Evolutionary conservation across 805 yeast species (phyloP).

Genomic region (Yamadazyma akitaensis): DNA sequence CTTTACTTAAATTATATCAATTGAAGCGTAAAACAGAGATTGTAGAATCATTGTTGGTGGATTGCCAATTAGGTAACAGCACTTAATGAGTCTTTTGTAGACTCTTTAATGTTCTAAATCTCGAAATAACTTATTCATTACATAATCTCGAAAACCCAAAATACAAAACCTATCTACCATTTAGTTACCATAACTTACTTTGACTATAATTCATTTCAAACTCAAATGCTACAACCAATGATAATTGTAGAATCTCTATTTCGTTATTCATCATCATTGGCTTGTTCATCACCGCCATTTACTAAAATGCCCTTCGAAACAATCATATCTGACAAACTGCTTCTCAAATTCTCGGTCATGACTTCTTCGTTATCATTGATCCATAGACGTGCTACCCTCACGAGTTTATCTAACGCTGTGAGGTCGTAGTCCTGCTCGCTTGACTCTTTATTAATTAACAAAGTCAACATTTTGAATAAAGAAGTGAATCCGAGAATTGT

Average conservation of each 20-base stretch:
- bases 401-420: slow-evolving; percentile 25
- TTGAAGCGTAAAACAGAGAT: too few relatives aligned
- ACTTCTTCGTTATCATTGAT: slow-evolving; percentile 22
- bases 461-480: slow-evolving; percentile 19
- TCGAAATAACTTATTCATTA: too few relatives aligned
- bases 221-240: too few relatives aligned
- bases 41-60: too few relatives aligned
- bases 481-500: slow-evolving; percentile 33
- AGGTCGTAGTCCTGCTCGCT: slow-evolving; percentile 9
- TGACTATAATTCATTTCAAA: too few relatives aligned
- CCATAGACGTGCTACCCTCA: slow-evolving; percentile 29
- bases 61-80: too few relatives aligned
- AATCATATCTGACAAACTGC: slow-evolving; percentile 28
- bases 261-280: slow-evolving; percentile 6
- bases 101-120: too few relatives aligned
- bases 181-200: not conserved
- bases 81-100: too few relatives aligned
- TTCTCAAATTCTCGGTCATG: slow-evolving; percentile 22
- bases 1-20: too few relatives aligned
- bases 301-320: slow-evolving; percentile 31
- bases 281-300: slow-evolving; percentile 20
- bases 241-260: too few relatives aligned
- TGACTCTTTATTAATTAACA: not conserved
- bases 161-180: too few relatives aligned
- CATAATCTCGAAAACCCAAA: too few relatives aligned